Evolutionary conservation across 2,329 filamentous ascomycete genomes (phyloP).

Genomic region (Pseudocercospora pini-densiflorae): DNA sequence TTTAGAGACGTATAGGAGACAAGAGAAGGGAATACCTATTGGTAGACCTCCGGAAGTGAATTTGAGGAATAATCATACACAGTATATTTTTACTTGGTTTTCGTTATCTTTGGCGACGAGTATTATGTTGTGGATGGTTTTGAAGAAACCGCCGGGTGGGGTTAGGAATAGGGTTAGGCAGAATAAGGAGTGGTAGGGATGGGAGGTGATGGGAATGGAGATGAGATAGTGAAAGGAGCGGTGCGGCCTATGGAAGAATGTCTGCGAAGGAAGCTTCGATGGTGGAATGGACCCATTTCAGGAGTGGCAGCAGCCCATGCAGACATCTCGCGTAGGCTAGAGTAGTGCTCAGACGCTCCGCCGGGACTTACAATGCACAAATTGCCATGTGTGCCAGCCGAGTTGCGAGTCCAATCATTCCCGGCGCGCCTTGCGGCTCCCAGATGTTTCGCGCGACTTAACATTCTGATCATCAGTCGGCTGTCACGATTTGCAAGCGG

Average conservation of each 20-base stretch:
- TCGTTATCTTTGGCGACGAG: slow-evolving; percentile 76
- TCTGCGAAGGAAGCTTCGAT: not conserved
- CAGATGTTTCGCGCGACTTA: not conserved
- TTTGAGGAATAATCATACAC: slow-evolving; percentile 92
- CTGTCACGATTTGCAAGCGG: not conserved
- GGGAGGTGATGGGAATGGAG: not conserved
- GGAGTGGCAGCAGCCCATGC: no score
- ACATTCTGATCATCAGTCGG: not conserved
- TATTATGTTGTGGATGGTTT: slow-evolving; percentile 95
- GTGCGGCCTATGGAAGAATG: not conserved
- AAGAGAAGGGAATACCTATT: slow-evolving; percentile 83
- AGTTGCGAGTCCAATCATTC: not conserved
- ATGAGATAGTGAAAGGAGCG: not conserved
- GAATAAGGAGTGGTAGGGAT: slow-evolving; percentile 27
- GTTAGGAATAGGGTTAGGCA: slow-evolving; percentile 28
- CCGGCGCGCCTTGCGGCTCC: not conserved
- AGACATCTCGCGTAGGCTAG: not conserved
- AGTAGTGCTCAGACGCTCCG: not conserved
- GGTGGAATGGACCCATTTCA: no score
- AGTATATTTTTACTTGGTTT: slow-evolving; percentile 99
- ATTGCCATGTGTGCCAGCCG: not conserved
- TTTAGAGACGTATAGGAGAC: slow-evolving; percentile 74
- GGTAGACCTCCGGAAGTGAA: slow-evolving; percentile 88
- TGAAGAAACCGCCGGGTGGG: slow-evolving; percentile 74
- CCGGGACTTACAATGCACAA: not conserved